phyloP scores from a whole-genome alignment of 1,284 basidiomycete genomes.

The Mycena citricolor region DNA sequence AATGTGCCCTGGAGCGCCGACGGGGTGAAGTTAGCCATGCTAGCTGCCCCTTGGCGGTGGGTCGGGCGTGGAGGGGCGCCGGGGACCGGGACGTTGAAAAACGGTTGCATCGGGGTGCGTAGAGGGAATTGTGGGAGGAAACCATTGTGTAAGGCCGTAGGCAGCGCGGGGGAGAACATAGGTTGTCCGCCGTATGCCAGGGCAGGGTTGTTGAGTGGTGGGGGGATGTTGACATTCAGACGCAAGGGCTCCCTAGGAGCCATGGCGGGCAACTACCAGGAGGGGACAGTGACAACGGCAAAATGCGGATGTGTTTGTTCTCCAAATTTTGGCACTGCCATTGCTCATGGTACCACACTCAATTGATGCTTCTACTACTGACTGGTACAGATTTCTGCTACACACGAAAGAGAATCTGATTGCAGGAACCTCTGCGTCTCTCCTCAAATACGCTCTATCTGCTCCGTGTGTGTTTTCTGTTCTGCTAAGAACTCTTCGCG shows the following conservation, averaged over 20 bases:
- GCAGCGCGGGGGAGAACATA: conserved; percentile 66
- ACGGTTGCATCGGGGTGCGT: conserved; percentile 73
- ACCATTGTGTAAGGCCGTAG: conserved; percentile 56
- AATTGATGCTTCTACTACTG: background rate
- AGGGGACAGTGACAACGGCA: background rate
- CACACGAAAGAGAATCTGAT: background rate
- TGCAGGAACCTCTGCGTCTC: background rate
- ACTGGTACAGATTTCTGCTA: background rate
- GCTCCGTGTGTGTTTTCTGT: too few relatives aligned
- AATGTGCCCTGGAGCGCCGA: conserved; percentile 57
- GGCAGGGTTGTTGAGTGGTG: conserved; percentile 46
- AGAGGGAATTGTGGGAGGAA: conserved; percentile 59
- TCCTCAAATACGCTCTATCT: background rate
- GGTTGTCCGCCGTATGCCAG: conserved; percentile 39
- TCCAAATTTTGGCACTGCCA: background rate
- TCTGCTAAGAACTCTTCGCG: too few relatives aligned
- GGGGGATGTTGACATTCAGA: conserved; percentile 50
- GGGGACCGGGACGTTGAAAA: conserved; percentile 42
- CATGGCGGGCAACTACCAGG: conserved; percentile 24
- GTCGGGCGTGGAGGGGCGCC: conserved; percentile 52
- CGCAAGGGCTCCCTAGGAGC: conserved; percentile 38
- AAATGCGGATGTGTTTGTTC: conserved; percentile 1
- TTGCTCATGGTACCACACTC: background rate
- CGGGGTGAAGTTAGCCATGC: conserved; percentile 57
- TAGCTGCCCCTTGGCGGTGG: conserved; percentile 53